phyloP scores from a whole-genome alignment of 441 rosid species.

The Gossypium lobatum region DNA sequence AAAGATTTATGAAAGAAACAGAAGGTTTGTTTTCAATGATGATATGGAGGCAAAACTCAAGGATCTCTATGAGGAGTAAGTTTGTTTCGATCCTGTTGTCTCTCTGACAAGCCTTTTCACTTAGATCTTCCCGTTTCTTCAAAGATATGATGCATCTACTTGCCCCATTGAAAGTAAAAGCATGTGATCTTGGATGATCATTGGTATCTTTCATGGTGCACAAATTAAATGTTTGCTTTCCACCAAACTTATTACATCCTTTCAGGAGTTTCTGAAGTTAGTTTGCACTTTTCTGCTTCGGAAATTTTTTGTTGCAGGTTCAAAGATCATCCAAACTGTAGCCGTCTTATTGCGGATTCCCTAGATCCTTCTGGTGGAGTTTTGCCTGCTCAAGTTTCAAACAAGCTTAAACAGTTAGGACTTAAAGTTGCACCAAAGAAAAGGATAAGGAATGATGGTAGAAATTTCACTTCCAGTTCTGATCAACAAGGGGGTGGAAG shows the following conservation, averaged over 20 bases:
- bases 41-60: conserved; percentile 60
- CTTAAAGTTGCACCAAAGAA: conserved; percentile 43
- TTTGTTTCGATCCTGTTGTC: conserved; percentile 10
- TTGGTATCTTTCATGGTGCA: neutral
- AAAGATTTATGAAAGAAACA: conserved; percentile 49
- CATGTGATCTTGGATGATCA: neutral
- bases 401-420: conserved; percentile 89
- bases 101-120: neutral
- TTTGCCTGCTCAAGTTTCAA: conserved; percentile 77
- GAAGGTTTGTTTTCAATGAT: conserved; percentile 53
- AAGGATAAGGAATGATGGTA: conserved; percentile 35
- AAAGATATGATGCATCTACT: neutral
- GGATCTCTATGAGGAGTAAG: conserved; percentile 76
- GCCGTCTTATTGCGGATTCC: conserved; percentile 56
- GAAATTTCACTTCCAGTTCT: conserved; percentile 18
- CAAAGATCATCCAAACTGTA: conserved; percentile 61
- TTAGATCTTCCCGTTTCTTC: neutral
- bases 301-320: conserved; percentile 42
- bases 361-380: conserved; percentile 68
- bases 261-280: conserved; percentile 12
- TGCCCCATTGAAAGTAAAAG: neutral
- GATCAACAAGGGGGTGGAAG: conserved; percentile 26
- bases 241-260: neutral
- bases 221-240: conserved; percentile 9
- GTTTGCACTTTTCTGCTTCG: conserved; percentile 17